Conservation (phyloP, 208 protist genomes). For the Tritrichomonas musculus region DNA sequence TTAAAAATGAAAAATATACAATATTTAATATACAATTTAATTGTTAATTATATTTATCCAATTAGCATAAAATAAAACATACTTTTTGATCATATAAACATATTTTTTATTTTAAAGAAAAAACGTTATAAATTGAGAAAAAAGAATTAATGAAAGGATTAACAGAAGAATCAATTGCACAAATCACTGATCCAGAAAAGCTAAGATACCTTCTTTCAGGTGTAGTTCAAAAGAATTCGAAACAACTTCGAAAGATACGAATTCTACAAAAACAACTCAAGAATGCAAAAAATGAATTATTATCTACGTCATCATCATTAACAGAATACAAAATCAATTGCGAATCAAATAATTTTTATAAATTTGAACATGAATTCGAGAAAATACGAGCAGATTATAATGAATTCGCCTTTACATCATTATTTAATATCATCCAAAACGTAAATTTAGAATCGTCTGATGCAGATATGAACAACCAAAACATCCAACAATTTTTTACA, state of each 20-base stretch:
- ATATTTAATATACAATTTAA: no score
- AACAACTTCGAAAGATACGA: background rate
- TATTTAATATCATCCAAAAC: background rate
- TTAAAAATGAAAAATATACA: no score
- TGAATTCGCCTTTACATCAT: background rate
- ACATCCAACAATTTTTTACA: background rate
- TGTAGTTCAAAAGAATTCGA: background rate
- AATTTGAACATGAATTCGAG: background rate
- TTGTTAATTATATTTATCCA: no score
- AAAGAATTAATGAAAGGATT: background rate
- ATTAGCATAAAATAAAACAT: no score
- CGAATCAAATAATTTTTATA: background rate
- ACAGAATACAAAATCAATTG: background rate
- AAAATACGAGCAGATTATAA: background rate
- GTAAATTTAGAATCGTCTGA: background rate
- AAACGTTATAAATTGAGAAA: no score
- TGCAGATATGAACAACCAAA: background rate
- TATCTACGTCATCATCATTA: no score
- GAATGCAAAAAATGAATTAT: background rate
- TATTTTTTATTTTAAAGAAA: no score
- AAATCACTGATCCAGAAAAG: background rate
- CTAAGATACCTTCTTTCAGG: background rate
- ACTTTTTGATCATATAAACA: no score
- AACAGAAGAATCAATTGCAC: background rate
- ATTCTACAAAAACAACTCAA: background rate